These are phyloP conservation scores for Thalassiosira allenii DNA, from an alignment of 352 stramenopile species.

Conservation along the genomic window DNA sequence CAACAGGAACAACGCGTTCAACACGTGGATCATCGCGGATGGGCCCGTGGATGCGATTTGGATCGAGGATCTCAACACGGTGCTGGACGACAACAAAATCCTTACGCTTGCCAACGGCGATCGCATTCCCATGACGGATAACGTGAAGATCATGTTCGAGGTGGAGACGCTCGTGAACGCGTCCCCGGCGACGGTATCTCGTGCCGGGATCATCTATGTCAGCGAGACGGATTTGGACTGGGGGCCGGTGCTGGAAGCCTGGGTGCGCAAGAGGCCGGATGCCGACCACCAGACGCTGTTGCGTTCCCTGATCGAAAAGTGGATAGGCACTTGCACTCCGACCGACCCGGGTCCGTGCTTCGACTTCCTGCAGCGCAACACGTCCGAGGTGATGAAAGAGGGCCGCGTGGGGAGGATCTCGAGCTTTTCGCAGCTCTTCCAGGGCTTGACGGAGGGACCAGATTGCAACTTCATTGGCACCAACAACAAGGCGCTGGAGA, in stretches of 20 bases:
- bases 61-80: conserved; percentile 98
- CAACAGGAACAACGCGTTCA: conserved; percentile 97
- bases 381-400: conserved; percentile 92
- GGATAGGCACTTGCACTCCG: conserved; percentile 94
- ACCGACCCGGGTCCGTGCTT: conserved; percentile 95
- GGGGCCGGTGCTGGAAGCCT: conserved; percentile 95
- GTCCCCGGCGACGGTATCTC: conserved; percentile 95
- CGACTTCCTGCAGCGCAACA: conserved; percentile 95
- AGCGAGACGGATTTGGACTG: conserved; percentile 98
- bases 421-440: conserved; percentile 89
- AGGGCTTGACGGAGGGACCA: conserved; percentile 82
- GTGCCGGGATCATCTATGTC: conserved; percentile 98
- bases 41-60: conserved; percentile 98
- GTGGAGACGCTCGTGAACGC: conserved; percentile 97
- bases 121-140: conserved; percentile 98
- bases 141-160: conserved; percentile 96
- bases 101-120: conserved; percentile 97
- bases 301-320: conserved; percentile 93
- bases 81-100: conserved; percentile 98
- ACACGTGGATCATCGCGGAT: conserved; percentile 98
- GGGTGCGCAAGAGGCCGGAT: conserved; percentile 92
- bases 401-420: conserved; percentile 91
- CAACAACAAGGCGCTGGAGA: conserved; percentile 87
- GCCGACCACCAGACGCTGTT: conserved; percentile 90
- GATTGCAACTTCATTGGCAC: conserved; percentile 45